Base-by-base conservation (phyloP, 108 stramenopile species). In the Fistulifera solaris region DNA sequence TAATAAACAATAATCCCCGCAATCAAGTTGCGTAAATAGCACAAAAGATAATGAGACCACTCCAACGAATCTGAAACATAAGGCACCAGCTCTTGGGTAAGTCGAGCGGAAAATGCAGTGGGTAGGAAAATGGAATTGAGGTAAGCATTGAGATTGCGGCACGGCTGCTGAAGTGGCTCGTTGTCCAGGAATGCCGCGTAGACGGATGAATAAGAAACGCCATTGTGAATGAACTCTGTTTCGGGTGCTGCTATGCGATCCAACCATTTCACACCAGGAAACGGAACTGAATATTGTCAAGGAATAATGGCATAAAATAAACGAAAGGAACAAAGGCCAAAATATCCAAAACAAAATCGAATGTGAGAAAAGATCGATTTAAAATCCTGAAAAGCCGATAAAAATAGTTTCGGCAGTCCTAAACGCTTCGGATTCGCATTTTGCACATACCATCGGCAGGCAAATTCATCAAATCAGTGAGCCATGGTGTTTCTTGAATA, bases 1-100 rank as follows among this genome's bases (percentile, higher is more conserved):
- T 81, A 86, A 48, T 86, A 86, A 3, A 86, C 73, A 40, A 81
- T 4, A 38, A 66, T 64, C 26, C 62, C 80, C 7, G 50, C 73
- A 12, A 86, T 28, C 13, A 86, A 77, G 45, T 86, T 81, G 24
- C 85, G 75, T 1, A 81, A 23, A 52, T 86, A 86, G 49, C 77
- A 86, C 12, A 80, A 49, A 2, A 75, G 23, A 25, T 76, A 77
- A 59, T 86, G 78, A 6, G 61, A 70, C 47, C 41, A 65, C 27
- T 66, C 68, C 21, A 70, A 48, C 19, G 24, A 21, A 1, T 22
- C 40, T 35, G 31, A 6, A 1, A 61, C 61, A 39, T 61, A 53
- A 14, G 28, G 19, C 19, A 50, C 49, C 0, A 74, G 27, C 22
- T 40, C 54, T 18, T 67, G 25, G 15, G 73, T 35, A 15, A 83